Evolutionary conservation across 2,329 filamentous ascomycete species (phyloP).

Genomic region (Ophidiomyces ophidiicola): DNA sequence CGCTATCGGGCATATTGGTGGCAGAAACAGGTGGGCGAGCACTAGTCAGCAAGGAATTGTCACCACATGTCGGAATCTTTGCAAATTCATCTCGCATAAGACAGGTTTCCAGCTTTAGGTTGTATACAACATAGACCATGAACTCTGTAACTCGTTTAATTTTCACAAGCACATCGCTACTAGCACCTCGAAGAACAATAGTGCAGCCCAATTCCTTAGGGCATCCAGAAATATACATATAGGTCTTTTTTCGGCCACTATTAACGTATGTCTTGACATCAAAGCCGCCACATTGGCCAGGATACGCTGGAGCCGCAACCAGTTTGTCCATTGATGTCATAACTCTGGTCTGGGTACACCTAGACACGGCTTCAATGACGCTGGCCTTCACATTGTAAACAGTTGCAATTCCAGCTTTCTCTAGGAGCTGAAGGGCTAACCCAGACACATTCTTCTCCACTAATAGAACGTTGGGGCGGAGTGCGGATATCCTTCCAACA

Average conservation of each 20-base stretch:
- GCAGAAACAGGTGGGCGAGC: slow-evolving; percentile 9
- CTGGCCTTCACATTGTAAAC: slow-evolving; percentile 95
- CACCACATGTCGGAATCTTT: slow-evolving; percentile 48
- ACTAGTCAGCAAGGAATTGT: slow-evolving; percentile 12
- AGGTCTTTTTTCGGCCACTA: slow-evolving; percentile 76
- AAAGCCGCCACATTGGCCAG: slow-evolving; percentile 73
- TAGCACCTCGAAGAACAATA: slow-evolving; percentile 75
- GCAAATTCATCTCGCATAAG: slow-evolving; percentile 88
- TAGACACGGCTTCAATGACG: slow-evolving; percentile 85
- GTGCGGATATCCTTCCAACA: slow-evolving; percentile 76
- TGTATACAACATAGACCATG: slow-evolving; percentile 98
- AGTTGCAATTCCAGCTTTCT: slow-evolving; percentile 80
- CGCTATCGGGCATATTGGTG: neutral
- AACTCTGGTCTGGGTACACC: slow-evolving; percentile 81
- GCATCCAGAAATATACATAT: slow-evolving; percentile 88
- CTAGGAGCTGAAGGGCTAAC: slow-evolving; percentile 74
- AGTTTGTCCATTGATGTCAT: slow-evolving; percentile 94
- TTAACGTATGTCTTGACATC: slow-evolving; percentile 94
- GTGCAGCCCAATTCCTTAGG: slow-evolving; percentile 85
- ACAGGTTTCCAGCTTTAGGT: slow-evolving; percentile 87
- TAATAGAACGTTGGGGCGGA: slow-evolving; percentile 75
- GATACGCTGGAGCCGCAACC: slow-evolving; percentile 58
- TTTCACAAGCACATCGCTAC: slow-evolving; percentile 55
- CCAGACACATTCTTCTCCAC: slow-evolving; percentile 89
- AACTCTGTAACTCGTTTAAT: slow-evolving; percentile 95